Conservation (phyloP, 2,329 filamentous ascomycete genomes). For the Hypoxylon sp. region DNA sequence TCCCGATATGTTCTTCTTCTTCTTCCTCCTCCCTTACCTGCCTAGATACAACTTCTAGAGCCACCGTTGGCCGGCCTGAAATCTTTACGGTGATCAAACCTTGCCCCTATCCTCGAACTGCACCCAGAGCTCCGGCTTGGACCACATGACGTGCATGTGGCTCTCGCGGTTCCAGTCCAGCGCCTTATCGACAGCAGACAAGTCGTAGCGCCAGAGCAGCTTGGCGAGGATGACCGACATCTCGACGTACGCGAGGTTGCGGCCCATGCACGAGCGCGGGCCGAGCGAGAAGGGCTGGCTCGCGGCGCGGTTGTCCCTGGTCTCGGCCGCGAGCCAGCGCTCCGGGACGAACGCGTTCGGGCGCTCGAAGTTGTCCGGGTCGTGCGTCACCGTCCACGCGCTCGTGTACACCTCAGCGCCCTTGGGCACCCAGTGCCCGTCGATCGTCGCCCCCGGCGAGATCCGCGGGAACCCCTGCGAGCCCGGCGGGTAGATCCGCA, state of each 20-base stretch:
- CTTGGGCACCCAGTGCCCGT: constrained; percentile 24
- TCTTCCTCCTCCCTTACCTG: too few species aligned
- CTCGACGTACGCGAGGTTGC: constrained; percentile 46
- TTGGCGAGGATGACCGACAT: constrained; percentile 48
- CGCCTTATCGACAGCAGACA: constrained; percentile 43
- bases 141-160: constrained; percentile 43
- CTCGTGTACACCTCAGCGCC: constrained; percentile 41
- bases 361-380: constrained; percentile 24
- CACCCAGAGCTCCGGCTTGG: too few species aligned
- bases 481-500: constrained; percentile 24
- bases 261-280: constrained; percentile 19
- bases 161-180: constrained; percentile 48
- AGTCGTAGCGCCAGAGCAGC: constrained; percentile 47
- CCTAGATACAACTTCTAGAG: too few species aligned
- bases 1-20: too few species aligned
- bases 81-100: too few species aligned
- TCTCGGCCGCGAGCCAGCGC: constrained; percentile 29
- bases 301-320: constrained; percentile 26
- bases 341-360: constrained; percentile 27
- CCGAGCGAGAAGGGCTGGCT: constrained; percentile 36
- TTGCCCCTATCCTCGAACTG: too few species aligned
- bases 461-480: constrained; percentile 35
- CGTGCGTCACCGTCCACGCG: constrained; percentile 33
- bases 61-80: too few species aligned
- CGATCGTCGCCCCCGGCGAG: constrained; percentile 29